Base-by-base conservation (phyloP, 2,329 filamentous ascomycete genomes). In the Chaetomiaceae sp. region DNA sequence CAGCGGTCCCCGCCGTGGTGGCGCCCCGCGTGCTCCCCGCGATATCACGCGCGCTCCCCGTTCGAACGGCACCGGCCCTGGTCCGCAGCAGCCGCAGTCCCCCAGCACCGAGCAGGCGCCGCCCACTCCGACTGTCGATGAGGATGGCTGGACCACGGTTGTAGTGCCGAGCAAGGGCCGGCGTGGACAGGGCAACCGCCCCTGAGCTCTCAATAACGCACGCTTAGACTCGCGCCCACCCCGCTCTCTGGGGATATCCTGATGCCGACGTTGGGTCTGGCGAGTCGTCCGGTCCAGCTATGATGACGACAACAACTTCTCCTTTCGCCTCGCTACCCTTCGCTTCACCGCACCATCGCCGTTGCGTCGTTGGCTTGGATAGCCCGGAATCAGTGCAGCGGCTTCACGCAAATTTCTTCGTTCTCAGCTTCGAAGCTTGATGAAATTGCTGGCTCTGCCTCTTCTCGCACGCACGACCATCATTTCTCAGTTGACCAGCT, bases 131-230 rank as follows among this genome's bases (percentile, higher is more conserved):
- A 68, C 72, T 36, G 68, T 73, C 46, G 78, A 81, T 43, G 81
- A 82, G 34, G 82, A 85, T 65, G 83, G 83, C 60, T 86, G 83
- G 83, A 83, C 80, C 58, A 85, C 80, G 23, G 83, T 83, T 57
- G 85, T 80, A 23, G 82, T 82, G 50, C 61, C 67, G 3, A 63
- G 57, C 53, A 75, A 75, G 63, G 66, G 66, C 44, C 63, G 79
- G 66, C 59, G 73, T 34, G 68, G 64, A n/a, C 42, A 39, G 38
- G 22, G 42, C 50, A 54, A 55, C 42, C 58, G 62, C 40, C 54
- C 50, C 15, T 63, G 53, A 64, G 40, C 52, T 53, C 54, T 57
- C 31, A 43, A 42, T 48, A 68, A 47, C 29, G 3, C 20, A 15
- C 43, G 45, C 29, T 38, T 22, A 22, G 9, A 38, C 43, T 19